Base-by-base conservation (phyloP, 306 rosid genomes). In the Cucumis cinereus region DNA sequence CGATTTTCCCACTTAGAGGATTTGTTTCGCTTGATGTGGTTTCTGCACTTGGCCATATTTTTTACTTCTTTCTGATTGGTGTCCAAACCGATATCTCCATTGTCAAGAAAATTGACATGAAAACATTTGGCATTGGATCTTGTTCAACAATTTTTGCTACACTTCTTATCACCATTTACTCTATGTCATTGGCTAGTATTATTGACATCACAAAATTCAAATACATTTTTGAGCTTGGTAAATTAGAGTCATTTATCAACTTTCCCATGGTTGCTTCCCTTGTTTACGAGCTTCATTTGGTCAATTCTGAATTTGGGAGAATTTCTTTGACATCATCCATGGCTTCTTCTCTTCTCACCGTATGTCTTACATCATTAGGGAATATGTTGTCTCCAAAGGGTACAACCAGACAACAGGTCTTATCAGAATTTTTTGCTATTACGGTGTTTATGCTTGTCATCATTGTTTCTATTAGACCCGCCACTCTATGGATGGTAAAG, bases 31-130 rank as follows among this genome's bases (percentile, higher is more conserved):
- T 85, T 4, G 88, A 85, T 24, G 28, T 76, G 3, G 6, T 82
- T 22, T 75, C 86, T 66, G 57, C 79, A 0, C 20, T 85, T 4
- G 88, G 77, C 49, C 60, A 9, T 54, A 78, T 77, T 47, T 69
- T 80, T 63, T 80, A 28, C 79, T 80, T 76, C 81, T 85, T 85
- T 70, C 79, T 85, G 63, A 36, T 83, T 4, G 84, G 86, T 57
- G 79, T 83, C 3, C 84, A 83, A 73, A 77, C 50, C 11, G 86
- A 85, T 59, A 71, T 70, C 2, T 72, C 43, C 36, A 49, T 85
- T 2, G 2, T 75, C 0, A 71, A 63, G 71, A 80, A 75, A 15
- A 56, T 80, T 22, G 55, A 75, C 77, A 75, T 10, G 52, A 78
- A 40, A 45, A 14, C 86, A 2, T 53, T 67, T 23, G 43, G 66